phyloP scores from a whole-genome alignment of 2,329 filamentous ascomycete species.

The Curvularia spicifera region DNA sequence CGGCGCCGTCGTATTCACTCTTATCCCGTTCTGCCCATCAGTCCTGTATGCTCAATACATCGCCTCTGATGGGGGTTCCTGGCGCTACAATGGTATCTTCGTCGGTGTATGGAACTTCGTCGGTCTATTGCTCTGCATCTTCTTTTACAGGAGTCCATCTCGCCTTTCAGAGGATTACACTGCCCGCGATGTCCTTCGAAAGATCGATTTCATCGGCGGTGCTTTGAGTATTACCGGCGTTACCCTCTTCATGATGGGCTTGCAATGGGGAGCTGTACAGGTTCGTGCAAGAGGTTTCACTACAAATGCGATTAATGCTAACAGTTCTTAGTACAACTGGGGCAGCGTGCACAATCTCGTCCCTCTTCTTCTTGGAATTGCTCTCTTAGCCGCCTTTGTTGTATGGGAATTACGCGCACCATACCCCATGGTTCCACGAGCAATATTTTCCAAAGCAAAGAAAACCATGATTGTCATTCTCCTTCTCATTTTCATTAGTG shows the following conservation, averaged over 20 bases:
- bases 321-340: conserved; percentile 63
- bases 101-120: conserved; percentile 60
- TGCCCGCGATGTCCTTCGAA: conserved; percentile 32
- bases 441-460: conserved; percentile 40
- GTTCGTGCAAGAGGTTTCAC: conserved; percentile 18
- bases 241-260: conserved; percentile 47
- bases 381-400: conserved; percentile 57
- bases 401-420: conserved; percentile 56
- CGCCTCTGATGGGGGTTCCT: conserved; percentile 52
- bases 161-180: conserved; percentile 51
- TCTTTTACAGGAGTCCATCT: conserved; percentile 53
- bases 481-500: conserved; percentile 44
- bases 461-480: conserved; percentile 42
- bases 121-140: conserved; percentile 58
- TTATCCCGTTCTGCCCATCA: conserved; percentile 67
- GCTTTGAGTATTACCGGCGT: conserved; percentile 40
- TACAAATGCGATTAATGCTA: conserved; percentile 36
- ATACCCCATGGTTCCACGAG: conserved; percentile 54
- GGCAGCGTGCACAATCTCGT: conserved; percentile 61
- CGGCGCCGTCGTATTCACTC: conserved; percentile 65
- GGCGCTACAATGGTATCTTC: conserved; percentile 63
- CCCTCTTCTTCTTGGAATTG: conserved; percentile 60
- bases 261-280: conserved; percentile 49
- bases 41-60: conserved; percentile 68
- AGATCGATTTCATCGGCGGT: conserved; percentile 44